Evolutionary conservation across 2,329 filamentous ascomycete genomes (phyloP).

Genomic region (Metarhizium humberi): DNA sequence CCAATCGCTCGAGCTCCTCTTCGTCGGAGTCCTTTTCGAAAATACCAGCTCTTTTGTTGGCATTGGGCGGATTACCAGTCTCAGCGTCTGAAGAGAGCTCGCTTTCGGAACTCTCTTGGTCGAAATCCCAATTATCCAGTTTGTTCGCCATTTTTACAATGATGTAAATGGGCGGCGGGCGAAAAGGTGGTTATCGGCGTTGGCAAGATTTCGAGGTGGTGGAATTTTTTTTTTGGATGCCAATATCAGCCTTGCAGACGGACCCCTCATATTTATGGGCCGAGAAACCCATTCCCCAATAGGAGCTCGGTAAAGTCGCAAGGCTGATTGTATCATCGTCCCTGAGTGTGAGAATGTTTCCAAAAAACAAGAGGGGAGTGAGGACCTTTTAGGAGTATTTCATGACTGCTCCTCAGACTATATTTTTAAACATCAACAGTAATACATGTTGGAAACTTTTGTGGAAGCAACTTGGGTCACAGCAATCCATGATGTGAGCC

Average conservation of each 20-base stretch:
- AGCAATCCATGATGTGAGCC: background rate
- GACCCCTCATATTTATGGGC: background rate
- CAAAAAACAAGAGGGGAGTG: too few relatives aligned
- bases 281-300: background rate
- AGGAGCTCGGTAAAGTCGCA: background rate
- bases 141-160: constrained; percentile 21
- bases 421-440: background rate
- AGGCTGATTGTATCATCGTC: background rate
- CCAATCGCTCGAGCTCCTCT: constrained; percentile 74
- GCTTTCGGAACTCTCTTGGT: constrained; percentile 19
- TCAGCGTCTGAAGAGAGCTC: constrained; percentile 18
- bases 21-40: constrained; percentile 72
- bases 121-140: constrained; percentile 18
- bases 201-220: constrained; percentile 12
- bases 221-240: constrained; percentile 26
- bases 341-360: background rate
- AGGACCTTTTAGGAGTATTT: too few relatives aligned
- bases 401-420: too few relatives aligned
- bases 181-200: background rate
- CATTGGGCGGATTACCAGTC: constrained; percentile 17
- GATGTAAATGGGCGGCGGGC: background rate
- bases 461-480: background rate
- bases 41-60: constrained; percentile 19
- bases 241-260: constrained; percentile 20
- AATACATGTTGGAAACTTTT: background rate